Percentiles rank a stretch among this genome's conserved stretches.
phyloP scores from a whole-genome alignment of 2,329 filamentous ascomycete species.

The Pseudogymnoascus sp. region DNA sequence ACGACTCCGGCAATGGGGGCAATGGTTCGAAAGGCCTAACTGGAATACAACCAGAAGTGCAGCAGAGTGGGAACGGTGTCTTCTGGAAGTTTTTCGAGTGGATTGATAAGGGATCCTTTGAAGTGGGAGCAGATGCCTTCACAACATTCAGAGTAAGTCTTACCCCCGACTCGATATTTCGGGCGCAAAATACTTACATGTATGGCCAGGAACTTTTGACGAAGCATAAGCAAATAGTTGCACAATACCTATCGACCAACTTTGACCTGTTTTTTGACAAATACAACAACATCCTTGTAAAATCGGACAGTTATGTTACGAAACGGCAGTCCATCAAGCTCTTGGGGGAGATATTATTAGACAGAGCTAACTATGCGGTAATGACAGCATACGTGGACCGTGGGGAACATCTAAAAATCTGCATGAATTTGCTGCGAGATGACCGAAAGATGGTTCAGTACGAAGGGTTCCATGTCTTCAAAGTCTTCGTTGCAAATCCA shows the following conservation, averaged over 20 bases:
- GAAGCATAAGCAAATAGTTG: conserved; percentile 85
- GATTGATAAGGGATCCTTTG: conserved; percentile 95
- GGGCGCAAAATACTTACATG: neutral
- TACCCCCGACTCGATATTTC: neutral
- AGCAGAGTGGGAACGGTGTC: conserved; percentile 72
- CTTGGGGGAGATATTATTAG: conserved; percentile 86
- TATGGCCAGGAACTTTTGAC: conserved; percentile 76
- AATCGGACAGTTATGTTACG: conserved; percentile 93
- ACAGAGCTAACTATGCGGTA: conserved; percentile 92
- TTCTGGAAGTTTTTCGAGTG: conserved; percentile 98
- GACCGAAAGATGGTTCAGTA: conserved; percentile 99
- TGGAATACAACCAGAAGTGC: conserved; percentile 68
- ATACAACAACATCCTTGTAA: conserved; percentile 82
- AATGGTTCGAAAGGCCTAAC: conserved; percentile 70
- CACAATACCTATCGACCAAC: conserved; percentile 80
- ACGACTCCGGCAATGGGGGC: conserved; percentile 68
- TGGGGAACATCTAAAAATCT: conserved; percentile 93
- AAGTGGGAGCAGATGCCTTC: conserved; percentile 95
- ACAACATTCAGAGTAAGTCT: conserved; percentile 81
- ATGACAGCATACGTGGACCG: conserved; percentile 97
- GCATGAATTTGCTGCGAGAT: conserved; percentile 94
- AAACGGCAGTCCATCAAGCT: conserved; percentile 98
- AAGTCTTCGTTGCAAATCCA: conserved; percentile 97
- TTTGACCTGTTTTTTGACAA: conserved; percentile 89
- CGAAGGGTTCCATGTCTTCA: conserved; percentile 98